Conservation (phyloP, 2,329 filamentous ascomycete species). For the Colletotrichum endophyticum region DNA sequence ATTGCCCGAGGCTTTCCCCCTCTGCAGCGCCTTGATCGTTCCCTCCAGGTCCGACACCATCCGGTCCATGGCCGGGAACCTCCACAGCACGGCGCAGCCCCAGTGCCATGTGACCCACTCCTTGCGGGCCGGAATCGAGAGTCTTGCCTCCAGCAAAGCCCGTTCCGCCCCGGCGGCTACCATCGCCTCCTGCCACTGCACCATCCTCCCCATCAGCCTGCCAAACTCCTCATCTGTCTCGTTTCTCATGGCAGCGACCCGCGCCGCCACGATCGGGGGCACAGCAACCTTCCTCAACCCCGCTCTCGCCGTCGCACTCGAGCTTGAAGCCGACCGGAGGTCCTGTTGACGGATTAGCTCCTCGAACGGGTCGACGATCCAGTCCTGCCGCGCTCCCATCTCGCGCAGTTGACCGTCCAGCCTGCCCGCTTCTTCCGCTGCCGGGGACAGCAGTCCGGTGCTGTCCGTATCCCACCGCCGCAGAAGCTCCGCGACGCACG, state of each 20-base stretch:
- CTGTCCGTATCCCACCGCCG: neutral
- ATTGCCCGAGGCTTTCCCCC: neutral
- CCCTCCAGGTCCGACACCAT: neutral
- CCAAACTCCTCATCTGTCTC: neutral
- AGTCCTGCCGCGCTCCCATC: neutral
- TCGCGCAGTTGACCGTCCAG: neutral
- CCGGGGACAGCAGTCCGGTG: neutral
- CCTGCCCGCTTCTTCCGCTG: neutral
- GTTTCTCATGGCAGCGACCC: neutral
- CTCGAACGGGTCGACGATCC: neutral
- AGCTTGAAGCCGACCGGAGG: neutral
- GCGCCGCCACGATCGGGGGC: neutral
- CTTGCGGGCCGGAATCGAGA: neutral
- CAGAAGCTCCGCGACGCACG: neutral
- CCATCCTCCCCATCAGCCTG: neutral
- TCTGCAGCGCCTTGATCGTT: neutral
- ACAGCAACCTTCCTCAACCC: neutral
- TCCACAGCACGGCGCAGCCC: neutral
- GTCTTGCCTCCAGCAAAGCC: neutral
- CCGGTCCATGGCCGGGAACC: neutral
- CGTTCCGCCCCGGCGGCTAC: neutral
- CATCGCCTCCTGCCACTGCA: neutral
- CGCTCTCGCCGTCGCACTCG: neutral
- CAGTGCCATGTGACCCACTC: neutral
- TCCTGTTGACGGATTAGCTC: neutral